Percentiles rank a stretch among this genome's conserved stretches.
These are phyloP conservation scores for Suillus luteus DNA, from an alignment of 768 basidiomycete species.

Conservation along the genomic window DNA sequence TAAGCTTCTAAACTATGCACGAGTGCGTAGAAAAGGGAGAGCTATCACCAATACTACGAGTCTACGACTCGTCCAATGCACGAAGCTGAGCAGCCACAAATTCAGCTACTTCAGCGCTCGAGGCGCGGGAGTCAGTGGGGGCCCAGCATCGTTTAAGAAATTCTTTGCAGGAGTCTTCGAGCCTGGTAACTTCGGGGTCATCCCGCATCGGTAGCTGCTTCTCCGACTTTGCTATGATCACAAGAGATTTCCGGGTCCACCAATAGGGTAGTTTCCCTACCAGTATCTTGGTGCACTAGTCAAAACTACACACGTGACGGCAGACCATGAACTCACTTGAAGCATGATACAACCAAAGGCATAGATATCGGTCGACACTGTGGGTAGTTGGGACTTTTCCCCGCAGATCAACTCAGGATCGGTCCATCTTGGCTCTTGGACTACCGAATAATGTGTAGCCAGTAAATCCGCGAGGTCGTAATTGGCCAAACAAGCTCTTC, in stretches of 20 bases:
- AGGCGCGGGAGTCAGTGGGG: slow-evolving; percentile 1
- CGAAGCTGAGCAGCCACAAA: slow-evolving; percentile 6
- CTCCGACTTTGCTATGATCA: not conserved
- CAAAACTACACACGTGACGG: not conserved
- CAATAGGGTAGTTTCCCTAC: slow-evolving; percentile 10
- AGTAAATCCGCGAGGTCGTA: slow-evolving; percentile 7
- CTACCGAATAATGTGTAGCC: not conserved
- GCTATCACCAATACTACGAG: not conserved
- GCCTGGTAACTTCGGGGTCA: not conserved
- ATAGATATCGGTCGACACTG: slow-evolving; percentile 4
- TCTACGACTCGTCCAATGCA: not conserved
- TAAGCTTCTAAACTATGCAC: not conserved
- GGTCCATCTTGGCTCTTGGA: slow-evolving; percentile 8
- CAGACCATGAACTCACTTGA: slow-evolving; percentile 3
- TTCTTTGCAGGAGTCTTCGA: not conserved
- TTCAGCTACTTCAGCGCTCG: slow-evolving; percentile 7
- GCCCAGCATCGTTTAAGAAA: slow-evolving; percentile 16
- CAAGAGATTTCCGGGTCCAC: not conserved
- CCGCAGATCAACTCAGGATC: slow-evolving; percentile 12
- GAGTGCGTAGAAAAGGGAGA: not conserved
- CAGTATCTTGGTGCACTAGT: slow-evolving; percentile 6
- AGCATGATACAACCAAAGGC: slow-evolving; percentile 12
- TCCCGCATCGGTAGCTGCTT: slow-evolving; percentile 1
- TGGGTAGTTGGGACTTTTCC: not conserved
- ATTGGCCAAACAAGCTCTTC: not conserved